These are phyloP conservation scores for Colletotrichum agaves DNA, from an alignment of 2,329 filamentous ascomycete genomes.

Conservation along the genomic window DNA sequence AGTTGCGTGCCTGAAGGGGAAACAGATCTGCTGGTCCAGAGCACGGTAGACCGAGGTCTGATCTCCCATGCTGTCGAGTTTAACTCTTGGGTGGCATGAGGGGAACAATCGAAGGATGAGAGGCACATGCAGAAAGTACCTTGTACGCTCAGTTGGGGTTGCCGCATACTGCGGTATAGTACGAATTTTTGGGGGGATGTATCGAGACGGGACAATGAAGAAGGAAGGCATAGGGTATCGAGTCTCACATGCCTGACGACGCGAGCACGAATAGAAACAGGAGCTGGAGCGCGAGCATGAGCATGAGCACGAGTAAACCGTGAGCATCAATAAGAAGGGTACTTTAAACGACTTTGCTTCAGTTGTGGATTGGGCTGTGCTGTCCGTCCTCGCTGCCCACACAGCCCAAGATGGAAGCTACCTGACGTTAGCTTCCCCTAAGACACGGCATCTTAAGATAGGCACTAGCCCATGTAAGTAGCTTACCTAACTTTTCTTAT, in stretches of 20 bases:
- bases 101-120: neutral
- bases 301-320: too few species aligned
- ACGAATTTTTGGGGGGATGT: neutral
- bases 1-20: slow-evolving; percentile 12
- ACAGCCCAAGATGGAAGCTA: slow-evolving; percentile 23
- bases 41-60: slow-evolving; percentile 23
- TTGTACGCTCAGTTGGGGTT: too few species aligned
- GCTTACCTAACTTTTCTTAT: slow-evolving; percentile 2
- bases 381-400: slow-evolving; percentile 5
- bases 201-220: neutral
- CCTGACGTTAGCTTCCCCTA: slow-evolving; percentile 19
- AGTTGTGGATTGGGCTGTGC: slow-evolving; percentile 29
- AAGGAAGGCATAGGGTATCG: neutral
- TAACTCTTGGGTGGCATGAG: slow-evolving; percentile 23
- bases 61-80: slow-evolving; percentile 20
- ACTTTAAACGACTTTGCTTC: neutral
- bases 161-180: too few species aligned
- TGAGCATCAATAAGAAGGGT: too few species aligned
- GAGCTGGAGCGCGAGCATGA: too few species aligned
- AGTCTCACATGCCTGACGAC: too few species aligned
- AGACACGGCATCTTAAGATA: slow-evolving; percentile 1
- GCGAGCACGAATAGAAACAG: too few species aligned
- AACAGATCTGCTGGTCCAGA: slow-evolving; percentile 28
- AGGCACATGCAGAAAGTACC: slow-evolving; percentile 24
- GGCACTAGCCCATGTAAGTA: neutral